Conservation (phyloP, 495 filamentous ascomycete species). For the Tuber aestivum region DNA sequence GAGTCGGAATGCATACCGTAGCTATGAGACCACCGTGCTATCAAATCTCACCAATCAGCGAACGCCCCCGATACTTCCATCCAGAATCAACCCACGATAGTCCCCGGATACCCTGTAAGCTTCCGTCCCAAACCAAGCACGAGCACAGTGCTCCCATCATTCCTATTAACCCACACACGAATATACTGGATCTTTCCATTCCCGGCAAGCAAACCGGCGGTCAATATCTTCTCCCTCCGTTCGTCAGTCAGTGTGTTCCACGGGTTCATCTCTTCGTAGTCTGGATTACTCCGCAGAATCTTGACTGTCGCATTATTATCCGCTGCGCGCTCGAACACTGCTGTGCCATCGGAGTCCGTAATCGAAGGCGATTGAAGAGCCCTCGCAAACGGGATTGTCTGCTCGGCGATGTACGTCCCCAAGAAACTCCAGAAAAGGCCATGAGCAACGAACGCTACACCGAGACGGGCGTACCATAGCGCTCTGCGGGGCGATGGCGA, state of each 20-base stretch:
- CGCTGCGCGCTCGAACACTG: constrained; percentile 17
- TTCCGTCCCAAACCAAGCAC: constrained; percentile 30
- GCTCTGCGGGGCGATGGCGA: background rate
- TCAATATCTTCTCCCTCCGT: constrained; percentile 14
- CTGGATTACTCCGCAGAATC: constrained; percentile 20
- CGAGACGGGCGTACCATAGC: constrained; percentile 18
- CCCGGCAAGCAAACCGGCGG: constrained; percentile 21
- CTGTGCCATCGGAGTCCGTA: constrained; percentile 10
- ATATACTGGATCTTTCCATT: constrained; percentile 28
- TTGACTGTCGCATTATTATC: constrained; percentile 24
- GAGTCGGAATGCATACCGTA: constrained; percentile 16
- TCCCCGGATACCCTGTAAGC: constrained; percentile 27
- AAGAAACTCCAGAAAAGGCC: constrained; percentile 24
- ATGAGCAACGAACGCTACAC: constrained; percentile 13
- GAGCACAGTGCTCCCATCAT: constrained; percentile 23
- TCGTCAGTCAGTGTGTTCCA: constrained; percentile 24
- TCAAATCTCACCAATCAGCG: constrained; percentile 6
- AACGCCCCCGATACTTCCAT: background rate
- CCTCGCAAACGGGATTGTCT: constrained; percentile 24
- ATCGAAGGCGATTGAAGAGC: constrained; percentile 5
- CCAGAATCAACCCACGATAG: constrained; percentile 19
- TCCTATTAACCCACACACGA: constrained; percentile 27
- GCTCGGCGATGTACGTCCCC: constrained; percentile 19
- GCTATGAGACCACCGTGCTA: constrained; percentile 33
- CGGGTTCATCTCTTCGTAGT: constrained; percentile 21